Percentiles rank a stretch among this genome's conserved stretches.
phyloP scores from a whole-genome alignment of 2,329 filamentous ascomycete species.

The Hypoxylon sp. region DNA sequence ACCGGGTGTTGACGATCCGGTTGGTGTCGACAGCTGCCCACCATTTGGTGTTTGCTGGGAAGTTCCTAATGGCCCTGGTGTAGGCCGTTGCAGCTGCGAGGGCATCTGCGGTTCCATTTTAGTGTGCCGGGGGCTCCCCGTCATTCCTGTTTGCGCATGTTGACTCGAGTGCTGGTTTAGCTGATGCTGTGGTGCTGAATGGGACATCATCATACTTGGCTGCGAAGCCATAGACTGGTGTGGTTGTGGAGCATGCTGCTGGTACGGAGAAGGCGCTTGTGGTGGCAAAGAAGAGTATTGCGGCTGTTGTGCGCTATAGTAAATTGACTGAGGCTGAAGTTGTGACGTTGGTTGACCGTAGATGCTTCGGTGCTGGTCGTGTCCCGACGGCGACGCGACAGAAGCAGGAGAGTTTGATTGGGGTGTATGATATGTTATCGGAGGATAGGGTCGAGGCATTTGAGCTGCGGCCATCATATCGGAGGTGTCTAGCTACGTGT shows the following conservation, averaged over 20 bases:
- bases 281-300: slow-evolving; percentile 77
- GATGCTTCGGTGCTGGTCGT: slow-evolving; percentile 90
- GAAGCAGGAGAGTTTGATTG: slow-evolving; percentile 96
- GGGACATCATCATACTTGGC: slow-evolving; percentile 77
- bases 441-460: slow-evolving; percentile 86
- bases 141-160: slow-evolving; percentile 69
- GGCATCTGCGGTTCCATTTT: slow-evolving; percentile 75
- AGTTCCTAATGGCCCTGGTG: slow-evolving; percentile 64
- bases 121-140: slow-evolving; percentile 71
- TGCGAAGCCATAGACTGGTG: slow-evolving; percentile 75
- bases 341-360: slow-evolving; percentile 86
- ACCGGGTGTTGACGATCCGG: slow-evolving; percentile 63
- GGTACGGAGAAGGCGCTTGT: slow-evolving; percentile 74
- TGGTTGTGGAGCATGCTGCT: slow-evolving; percentile 69
- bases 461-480: slow-evolving; percentile 77
- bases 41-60: slow-evolving; percentile 63
- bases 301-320: slow-evolving; percentile 73
- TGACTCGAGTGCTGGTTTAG: slow-evolving; percentile 73
- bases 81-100: slow-evolving; percentile 72
- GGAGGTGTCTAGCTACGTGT: slow-evolving; percentile 65
- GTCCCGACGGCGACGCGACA: slow-evolving; percentile 88
- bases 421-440: slow-evolving; percentile 91
- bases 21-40: slow-evolving; percentile 61
- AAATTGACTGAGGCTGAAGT: slow-evolving; percentile 85
- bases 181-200: slow-evolving; percentile 69